phyloP scores from a whole-genome alignment of 805 yeast genomes.

The Candida andamanensis region DNA sequence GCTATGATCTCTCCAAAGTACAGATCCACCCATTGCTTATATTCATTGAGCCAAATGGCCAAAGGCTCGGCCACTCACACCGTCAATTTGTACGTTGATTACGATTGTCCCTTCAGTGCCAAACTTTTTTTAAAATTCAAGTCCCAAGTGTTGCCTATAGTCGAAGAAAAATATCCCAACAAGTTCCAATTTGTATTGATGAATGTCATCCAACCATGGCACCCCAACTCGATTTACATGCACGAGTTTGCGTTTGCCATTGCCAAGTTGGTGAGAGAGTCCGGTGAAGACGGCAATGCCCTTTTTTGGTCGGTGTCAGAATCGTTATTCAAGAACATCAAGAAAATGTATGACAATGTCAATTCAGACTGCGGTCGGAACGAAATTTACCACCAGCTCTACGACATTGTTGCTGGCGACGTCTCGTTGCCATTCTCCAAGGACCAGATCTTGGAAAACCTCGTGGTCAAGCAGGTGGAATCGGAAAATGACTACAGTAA shows the following conservation, averaged over 20 bases:
- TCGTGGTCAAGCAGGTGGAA: conserved; percentile 25
- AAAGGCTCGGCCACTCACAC: conserved; percentile 27
- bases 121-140: conserved; percentile 57
- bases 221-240: conserved; percentile 60
- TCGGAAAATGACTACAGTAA: conserved; percentile 36
- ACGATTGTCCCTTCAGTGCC: conserved; percentile 71
- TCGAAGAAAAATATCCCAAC: conserved; percentile 42
- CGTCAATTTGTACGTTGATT: conserved; percentile 66
- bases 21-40: conserved; percentile 31
- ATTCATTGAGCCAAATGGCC: conserved; percentile 9
- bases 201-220: conserved; percentile 90
- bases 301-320: conserved; percentile 46
- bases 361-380: conserved; percentile 50
- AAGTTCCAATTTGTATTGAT: conserved; percentile 58
- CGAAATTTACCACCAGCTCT: conserved; percentile 50
- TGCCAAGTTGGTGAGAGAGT: conserved; percentile 52
- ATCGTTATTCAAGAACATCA: conserved; percentile 51
- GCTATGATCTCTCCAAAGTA: conserved; percentile 44
- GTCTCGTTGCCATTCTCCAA: conserved; percentile 25
- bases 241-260: conserved; percentile 73
- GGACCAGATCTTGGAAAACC: conserved; percentile 29
- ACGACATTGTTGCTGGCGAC: conserved; percentile 31
- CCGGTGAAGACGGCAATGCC: conserved; percentile 6
- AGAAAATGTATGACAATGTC: conserved; percentile 56
- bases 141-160: conserved; percentile 47